A percentile compares a stretch with the other conserved stretches of the same genome.
phyloP scores from a whole-genome alignment of 1,284 basidiomycete genomes.

The Agaricales sp. region DNA sequence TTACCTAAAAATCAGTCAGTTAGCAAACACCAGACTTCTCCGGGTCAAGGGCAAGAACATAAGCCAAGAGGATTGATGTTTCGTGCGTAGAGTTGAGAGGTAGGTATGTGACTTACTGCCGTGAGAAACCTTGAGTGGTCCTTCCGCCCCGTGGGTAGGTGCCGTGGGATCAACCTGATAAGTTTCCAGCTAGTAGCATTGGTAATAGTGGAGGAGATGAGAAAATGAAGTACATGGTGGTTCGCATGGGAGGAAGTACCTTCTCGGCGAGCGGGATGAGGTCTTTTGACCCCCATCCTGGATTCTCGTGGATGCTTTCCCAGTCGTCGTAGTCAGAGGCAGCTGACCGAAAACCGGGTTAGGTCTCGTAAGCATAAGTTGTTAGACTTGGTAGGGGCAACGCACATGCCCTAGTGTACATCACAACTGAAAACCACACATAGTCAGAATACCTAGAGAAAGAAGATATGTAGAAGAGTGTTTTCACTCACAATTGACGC shows the following conservation, averaged over 20 bases:
- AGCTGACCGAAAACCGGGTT: too few species aligned
- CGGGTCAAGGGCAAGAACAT: background rate
- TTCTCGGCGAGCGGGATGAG: conserved; percentile 34
- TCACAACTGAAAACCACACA: conserved; percentile 22
- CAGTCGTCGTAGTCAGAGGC: conserved; percentile 39
- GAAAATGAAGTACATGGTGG: background rate
- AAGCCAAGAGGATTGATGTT: too few species aligned
- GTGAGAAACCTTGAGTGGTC: background rate
- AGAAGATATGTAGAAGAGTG: conserved; percentile 32
- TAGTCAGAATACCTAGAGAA: conserved; percentile 21
- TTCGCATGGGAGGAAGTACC: conserved; percentile 21
- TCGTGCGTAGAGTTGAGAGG: too few species aligned
- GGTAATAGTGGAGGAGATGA: too few species aligned
- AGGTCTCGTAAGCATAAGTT: background rate
- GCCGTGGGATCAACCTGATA: background rate
- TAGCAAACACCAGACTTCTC: too few species aligned
- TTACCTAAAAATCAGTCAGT: too few species aligned
- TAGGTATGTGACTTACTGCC: background rate
- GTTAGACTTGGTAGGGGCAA: background rate
- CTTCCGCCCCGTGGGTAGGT: background rate
- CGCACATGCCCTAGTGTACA: conserved; percentile 20
- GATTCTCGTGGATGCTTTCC: conserved; percentile 26
- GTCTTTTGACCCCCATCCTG: conserved; percentile 33
- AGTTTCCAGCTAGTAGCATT: background rate
- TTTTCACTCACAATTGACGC: conserved; percentile 41